A percentile compares a stretch with the other conserved stretches of the same genome.
Evolutionary conservation across 202 grass and related monocot species (phyloP).

Genomic region (Miscanthus sacchariflorus): DNA sequence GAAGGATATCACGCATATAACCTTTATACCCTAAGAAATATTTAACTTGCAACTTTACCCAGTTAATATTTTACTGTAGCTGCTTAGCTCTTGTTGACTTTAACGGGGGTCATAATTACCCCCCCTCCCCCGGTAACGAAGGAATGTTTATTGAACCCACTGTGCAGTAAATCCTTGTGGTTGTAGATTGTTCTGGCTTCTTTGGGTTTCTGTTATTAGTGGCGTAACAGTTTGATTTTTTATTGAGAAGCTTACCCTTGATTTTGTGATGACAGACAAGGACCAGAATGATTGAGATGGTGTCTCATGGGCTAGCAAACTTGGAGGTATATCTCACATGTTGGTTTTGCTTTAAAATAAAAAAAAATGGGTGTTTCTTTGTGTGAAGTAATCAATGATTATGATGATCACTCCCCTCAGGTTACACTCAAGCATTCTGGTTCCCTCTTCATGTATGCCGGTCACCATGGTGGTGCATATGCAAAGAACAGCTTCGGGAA

Average conservation of each 20-base stretch:
- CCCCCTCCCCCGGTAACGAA: neutral
- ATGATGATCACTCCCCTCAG: conserved; percentile 39
- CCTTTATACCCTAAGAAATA: neutral
- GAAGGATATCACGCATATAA: neutral
- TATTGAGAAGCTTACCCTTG: conserved; percentile 11
- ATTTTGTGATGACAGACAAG: conserved; percentile 58
- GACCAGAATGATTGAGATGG: conserved; percentile 86
- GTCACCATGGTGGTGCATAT: conserved; percentile 87
- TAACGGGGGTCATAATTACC: neutral
- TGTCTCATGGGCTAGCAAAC: conserved; percentile 76
- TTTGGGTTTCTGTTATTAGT: conserved; percentile 16
- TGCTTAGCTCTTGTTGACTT: conserved; percentile 1
- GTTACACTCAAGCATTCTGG: conserved; percentile 95
- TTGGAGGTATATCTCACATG: conserved; percentile 70
- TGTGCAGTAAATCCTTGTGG: conserved; percentile 28
- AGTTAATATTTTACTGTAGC: conserved; percentile 7
- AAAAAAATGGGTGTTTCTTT: neutral
- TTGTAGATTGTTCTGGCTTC: neutral
- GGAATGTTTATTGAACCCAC: neutral
- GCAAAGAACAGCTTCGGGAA: conserved; percentile 98
- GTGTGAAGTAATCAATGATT: conserved; percentile 10
- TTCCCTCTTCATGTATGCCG: conserved; percentile 98
- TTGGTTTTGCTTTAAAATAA: conserved; percentile 21
- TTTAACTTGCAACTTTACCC: neutral
- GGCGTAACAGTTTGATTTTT: conserved; percentile 16